Conservation (phyloP, 2,329 filamentous ascomycete genomes). For the Pseudocercospora macadamiae region DNA sequence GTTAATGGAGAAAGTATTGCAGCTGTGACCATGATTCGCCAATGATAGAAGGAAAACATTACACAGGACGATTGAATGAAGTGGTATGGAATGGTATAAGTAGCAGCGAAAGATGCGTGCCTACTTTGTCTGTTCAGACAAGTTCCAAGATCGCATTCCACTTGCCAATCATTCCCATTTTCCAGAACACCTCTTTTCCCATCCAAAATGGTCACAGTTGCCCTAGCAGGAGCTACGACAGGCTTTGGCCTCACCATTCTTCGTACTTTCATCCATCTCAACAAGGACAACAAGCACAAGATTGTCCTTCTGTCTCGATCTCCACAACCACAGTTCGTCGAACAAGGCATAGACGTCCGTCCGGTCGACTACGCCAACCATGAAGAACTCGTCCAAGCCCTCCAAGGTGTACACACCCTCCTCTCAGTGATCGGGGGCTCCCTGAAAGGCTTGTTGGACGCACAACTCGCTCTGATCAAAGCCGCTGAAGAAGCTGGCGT, state of each 20-base stretch:
- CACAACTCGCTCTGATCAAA: conserved; percentile 57
- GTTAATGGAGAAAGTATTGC: not conserved
- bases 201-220: conserved; percentile 31
- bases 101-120: not conserved
- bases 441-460: conserved; percentile 20
- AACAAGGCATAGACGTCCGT: conserved; percentile 30
- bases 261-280: conserved; percentile 28
- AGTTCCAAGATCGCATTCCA: not conserved
- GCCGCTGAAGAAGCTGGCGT: conserved; percentile 63
- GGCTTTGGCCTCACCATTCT: conserved; percentile 38
- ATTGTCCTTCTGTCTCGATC: conserved; percentile 35
- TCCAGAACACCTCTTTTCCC: not conserved
- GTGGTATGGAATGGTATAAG: not conserved
- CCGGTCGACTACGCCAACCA: conserved; percentile 33
- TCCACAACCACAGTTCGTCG: conserved; percentile 25
- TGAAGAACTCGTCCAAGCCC: conserved; percentile 25
- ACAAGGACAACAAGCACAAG: conserved; percentile 25
- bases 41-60: not conserved
- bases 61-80: not conserved
- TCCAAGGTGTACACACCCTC: conserved; percentile 36
- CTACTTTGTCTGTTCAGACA: not conserved
- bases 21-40: not conserved
- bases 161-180: not conserved
- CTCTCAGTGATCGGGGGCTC: conserved; percentile 33
- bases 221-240: conserved; percentile 34